phyloP scores from a whole-genome alignment of 345 rosid species.

The Murraya koenigii region DNA sequence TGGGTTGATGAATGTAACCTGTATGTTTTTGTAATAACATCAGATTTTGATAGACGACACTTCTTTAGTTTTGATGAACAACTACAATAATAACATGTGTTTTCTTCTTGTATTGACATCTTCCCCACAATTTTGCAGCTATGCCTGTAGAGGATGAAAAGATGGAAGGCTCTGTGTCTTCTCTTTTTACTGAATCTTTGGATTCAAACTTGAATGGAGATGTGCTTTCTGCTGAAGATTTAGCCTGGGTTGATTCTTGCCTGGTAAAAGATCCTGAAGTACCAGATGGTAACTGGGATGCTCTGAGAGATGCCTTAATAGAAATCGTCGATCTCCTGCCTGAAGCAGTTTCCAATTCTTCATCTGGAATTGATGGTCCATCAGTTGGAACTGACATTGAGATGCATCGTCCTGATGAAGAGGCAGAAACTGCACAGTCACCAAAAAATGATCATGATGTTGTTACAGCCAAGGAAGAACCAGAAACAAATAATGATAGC shows the following conservation, averaged over 20 bases:
- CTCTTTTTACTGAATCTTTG: constrained; percentile 25
- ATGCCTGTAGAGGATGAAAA: constrained; percentile 27
- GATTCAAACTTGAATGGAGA: constrained; percentile 25
- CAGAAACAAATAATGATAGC: constrained; percentile 9
- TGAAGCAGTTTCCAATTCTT: constrained; percentile 27
- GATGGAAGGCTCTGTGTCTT: constrained; percentile 23
- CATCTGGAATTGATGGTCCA: constrained; percentile 15
- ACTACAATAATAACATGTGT: not conserved
- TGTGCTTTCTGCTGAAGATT: constrained; percentile 45
- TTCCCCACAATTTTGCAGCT: constrained; percentile 8
- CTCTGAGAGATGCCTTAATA: constrained; percentile 50
- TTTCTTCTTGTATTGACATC: constrained; percentile 2
- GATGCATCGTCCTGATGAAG: constrained; percentile 15
- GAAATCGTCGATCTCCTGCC: constrained; percentile 45
- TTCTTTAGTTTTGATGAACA: not conserved
- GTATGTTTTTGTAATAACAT: not conserved
- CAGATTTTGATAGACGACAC: not conserved
- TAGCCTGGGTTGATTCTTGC: constrained; percentile 79
- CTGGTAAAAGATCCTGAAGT: constrained; percentile 42
- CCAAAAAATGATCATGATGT: constrained; percentile 4
- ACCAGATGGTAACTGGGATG: constrained; percentile 44
- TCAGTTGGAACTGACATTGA: constrained; percentile 21
- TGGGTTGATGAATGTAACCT: not conserved
- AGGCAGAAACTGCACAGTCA: not conserved
- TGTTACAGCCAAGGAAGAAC: constrained; percentile 14